A percentile compares a stretch with the other conserved stretches of the same genome.
These are phyloP conservation scores for Abelmoschus esculentus DNA, from an alignment of 345 rosid genomes.

Conservation along the genomic window DNA sequence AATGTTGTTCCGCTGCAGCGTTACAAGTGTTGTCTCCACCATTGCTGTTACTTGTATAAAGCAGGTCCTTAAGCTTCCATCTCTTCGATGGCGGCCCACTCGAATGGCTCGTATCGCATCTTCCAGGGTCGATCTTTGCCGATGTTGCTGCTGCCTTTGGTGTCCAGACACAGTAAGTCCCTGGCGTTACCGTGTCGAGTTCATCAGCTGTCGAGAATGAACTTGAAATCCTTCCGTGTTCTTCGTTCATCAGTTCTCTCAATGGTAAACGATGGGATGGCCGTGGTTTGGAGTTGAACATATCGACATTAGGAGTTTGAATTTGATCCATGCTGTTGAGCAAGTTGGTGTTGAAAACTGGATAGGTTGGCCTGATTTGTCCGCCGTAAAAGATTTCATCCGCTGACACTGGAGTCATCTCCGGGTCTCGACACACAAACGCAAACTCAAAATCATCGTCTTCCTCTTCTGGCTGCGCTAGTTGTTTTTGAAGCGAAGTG, in stretches of 20 bases:
- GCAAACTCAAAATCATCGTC: constrained; percentile 42
- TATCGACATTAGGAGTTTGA: constrained; percentile 17
- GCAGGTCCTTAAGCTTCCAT: constrained; percentile 56
- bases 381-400: constrained; percentile 64
- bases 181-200: constrained; percentile 36
- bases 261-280: constrained; percentile 30
- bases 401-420: constrained; percentile 34
- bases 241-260: constrained; percentile 45
- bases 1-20: not conserved
- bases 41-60: constrained; percentile 46
- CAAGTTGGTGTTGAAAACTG: constrained; percentile 24
- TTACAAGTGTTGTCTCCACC: constrained; percentile 14
- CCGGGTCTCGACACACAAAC: constrained; percentile 23
- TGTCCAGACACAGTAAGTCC: constrained; percentile 64
- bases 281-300: not conserved
- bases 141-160: constrained; percentile 25
- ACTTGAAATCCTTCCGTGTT: constrained; percentile 38
- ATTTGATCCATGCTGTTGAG: not conserved
- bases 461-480: not conserved
- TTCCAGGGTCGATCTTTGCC: constrained; percentile 19
- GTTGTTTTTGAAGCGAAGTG: too few species aligned
- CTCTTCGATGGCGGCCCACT: constrained; percentile 48
- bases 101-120: constrained; percentile 42
- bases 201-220: constrained; percentile 59
- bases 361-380: constrained; percentile 52